These are phyloP conservation scores for Passalora sequoiae DNA, from an alignment of 2,329 filamentous ascomycete species.

Conservation along the genomic window DNA sequence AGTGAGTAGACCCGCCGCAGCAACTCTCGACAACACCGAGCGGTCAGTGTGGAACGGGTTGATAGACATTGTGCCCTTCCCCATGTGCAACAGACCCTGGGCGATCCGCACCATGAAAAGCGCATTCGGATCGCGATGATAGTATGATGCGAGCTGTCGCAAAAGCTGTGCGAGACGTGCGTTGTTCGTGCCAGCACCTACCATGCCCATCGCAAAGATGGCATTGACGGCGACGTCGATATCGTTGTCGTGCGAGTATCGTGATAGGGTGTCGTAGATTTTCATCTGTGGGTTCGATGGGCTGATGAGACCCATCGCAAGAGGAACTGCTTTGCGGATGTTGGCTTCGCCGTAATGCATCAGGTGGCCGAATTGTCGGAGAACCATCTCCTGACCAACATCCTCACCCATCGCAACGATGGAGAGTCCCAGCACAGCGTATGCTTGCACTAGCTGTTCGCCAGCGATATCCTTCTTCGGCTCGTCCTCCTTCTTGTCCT, in stretches of 20 bases:
- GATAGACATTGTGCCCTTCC: slow-evolving; percentile 92
- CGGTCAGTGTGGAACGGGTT: slow-evolving; percentile 99
- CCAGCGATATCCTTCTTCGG: slow-evolving; percentile 64
- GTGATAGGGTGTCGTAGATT: slow-evolving; percentile 94
- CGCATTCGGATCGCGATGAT: slow-evolving; percentile 91
- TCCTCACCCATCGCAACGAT: slow-evolving; percentile 98
- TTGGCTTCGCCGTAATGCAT: slow-evolving; percentile 99
- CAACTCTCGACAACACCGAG: slow-evolving; percentile 87
- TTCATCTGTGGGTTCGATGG: slow-evolving; percentile 99
- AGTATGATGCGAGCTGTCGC: slow-evolving; percentile 93
- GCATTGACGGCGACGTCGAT: slow-evolving; percentile 97
- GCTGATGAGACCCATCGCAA: slow-evolving; percentile 94
- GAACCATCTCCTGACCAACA: slow-evolving; percentile 96
- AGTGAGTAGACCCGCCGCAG: slow-evolving; percentile 80
- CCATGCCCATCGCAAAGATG: slow-evolving; percentile 97
- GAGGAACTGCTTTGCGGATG: slow-evolving; percentile 89
- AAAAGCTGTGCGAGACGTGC: slow-evolving; percentile 91
- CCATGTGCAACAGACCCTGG: slow-evolving; percentile 96
- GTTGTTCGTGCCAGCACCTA: slow-evolving; percentile 96
- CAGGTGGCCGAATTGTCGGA: slow-evolving; percentile 92
- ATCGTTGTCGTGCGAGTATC: slow-evolving; percentile 98
- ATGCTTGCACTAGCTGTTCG: slow-evolving; percentile 90
- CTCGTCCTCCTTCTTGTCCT: slow-evolving; percentile 60
- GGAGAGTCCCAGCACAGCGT: slow-evolving; percentile 89
- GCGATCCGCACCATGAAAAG: slow-evolving; percentile 99